A percentile compares a stretch with the other conserved stretches of the same genome.
Conservation (phyloP, 73 alveolate species). For the Symbiodinium pilosum region DNA sequence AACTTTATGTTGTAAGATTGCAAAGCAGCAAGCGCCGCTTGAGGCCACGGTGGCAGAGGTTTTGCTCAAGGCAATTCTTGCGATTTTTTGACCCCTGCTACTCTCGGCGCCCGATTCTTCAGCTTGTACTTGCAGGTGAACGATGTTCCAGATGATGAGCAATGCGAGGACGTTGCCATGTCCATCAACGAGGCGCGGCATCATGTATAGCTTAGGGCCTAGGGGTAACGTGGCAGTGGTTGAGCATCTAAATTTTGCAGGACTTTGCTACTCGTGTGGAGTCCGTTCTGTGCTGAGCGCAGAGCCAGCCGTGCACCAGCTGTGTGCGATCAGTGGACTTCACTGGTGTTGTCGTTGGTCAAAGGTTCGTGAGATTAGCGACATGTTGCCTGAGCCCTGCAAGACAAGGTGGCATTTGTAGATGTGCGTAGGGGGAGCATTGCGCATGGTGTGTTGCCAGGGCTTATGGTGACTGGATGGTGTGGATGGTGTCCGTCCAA, state of each 20-base stretch:
- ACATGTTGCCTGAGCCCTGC: conserved; percentile 68
- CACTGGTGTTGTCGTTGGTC: too few relatives aligned
- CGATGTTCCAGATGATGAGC: neutral
- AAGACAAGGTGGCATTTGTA: neutral
- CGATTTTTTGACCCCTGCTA: neutral
- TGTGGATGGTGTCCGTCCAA: conserved; percentile 41
- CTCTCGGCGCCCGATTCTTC: neutral
- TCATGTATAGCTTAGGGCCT: too few relatives aligned
- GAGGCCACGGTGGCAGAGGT: conserved; percentile 2
- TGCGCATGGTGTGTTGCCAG: neutral
- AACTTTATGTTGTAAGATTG: too few relatives aligned
- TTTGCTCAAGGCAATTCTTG: neutral
- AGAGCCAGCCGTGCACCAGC: too few relatives aligned
- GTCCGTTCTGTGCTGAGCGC: neutral
- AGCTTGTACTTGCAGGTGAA: neutral
- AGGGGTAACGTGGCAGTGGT: neutral
- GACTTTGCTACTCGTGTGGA: conserved; percentile 63
- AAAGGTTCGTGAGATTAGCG: conserved; percentile 31
- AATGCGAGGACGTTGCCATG: conserved; percentile 28
- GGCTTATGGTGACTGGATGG: conserved; percentile 93
- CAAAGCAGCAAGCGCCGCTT: neutral
- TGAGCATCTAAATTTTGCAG: neutral
- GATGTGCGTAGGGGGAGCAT: neutral
- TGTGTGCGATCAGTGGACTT: too few relatives aligned
- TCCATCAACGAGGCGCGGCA: conserved; percentile 70